Evolutionary conservation across 2,329 filamentous ascomycete species (phyloP), one percentile per base, ranked within the genome.

Genomic region (Cercospora zeina): DNA sequence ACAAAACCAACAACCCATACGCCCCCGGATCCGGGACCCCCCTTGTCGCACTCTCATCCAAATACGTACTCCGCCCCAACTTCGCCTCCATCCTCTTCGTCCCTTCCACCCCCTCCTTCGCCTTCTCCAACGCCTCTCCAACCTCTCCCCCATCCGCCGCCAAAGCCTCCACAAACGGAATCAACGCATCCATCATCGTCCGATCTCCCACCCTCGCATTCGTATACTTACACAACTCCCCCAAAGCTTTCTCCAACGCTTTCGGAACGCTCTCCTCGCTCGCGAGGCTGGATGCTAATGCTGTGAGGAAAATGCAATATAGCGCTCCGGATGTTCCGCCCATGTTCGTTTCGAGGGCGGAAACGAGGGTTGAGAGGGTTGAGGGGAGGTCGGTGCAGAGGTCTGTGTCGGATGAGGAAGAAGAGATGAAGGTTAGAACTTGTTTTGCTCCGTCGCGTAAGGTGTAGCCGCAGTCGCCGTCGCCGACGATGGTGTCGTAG

Each of bases 1-100:
- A 61, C 65, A 76, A 58, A 14, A 75, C 69, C 63, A 72, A 65
- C 67, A 77, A 66, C 27, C 75, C 75, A 67, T 73, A 74, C 30
- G 74, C 74, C 10, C 74, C 74, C 9, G 74, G 74, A 69, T 76
- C 74, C 5, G 73, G 74, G 55, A 75, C 73, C 14, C 74, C 73
- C 50, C 65, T 68, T 49, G 72, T 74, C n/a, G 72, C 70, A 39
- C 69, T 73, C 64, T 74, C 73, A 64, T 75, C 72, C 47, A 76
- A 54, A 69, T 76, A 75, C 47, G 72, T 70, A 62, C 72, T 74
- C 27, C 74, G 62, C 3, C 74, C 74, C 59, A 76, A 62, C 64
- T 68, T 73, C 42, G 74, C 74, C 61, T 73, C 66, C 68, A 76
- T 70, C 62, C 65, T 67, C 68, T 74, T 74, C 58, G 74, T 76